Percentiles rank a stretch among this genome's conserved stretches.
Conservation (phyloP, 371 early-diverging fungal genomes). For the Mucor saturninus region DNA sequence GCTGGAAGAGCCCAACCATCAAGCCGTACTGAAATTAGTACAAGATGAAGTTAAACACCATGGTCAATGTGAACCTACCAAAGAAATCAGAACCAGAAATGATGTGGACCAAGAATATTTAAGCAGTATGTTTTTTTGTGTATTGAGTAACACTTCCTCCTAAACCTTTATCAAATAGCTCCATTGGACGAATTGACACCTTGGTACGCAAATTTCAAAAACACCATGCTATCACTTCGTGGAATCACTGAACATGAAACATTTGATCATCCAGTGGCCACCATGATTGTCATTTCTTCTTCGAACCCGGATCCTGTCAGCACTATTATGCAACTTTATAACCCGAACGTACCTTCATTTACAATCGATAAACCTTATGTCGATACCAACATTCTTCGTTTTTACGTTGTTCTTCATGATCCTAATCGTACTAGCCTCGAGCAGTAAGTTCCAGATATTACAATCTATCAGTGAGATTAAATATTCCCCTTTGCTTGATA, state of each 20-base stretch:
- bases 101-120: conserved; percentile 59
- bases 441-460: conserved; percentile 44
- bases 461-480: background rate
- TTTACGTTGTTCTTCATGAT: conserved; percentile 81
- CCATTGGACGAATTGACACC: conserved; percentile 68
- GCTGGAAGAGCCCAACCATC: conserved; percentile 64
- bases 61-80: conserved; percentile 21
- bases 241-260: conserved; percentile 89
- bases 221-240: conserved; percentile 65
- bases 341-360: conserved; percentile 57
- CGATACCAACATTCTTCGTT: conserved; percentile 69
- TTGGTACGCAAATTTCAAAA: conserved; percentile 86
- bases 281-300: conserved; percentile 79
- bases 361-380: conserved; percentile 70
- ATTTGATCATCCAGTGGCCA: conserved; percentile 92
- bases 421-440: conserved; percentile 56
- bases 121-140: conserved; percentile 44
- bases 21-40: conserved; percentile 58
- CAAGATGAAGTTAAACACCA: conserved; percentile 57
- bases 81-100: conserved; percentile 30
- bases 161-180: conserved; percentile 26
- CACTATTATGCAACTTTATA: conserved; percentile 65
- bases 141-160: background rate
- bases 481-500: conserved; percentile 25
- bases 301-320: conserved; percentile 78